Evolutionary conservation across 768 basidiomycete species (phyloP), one percentile per base, ranked within the genome.

Genomic region (Naganishia vaughanmartiniae): DNA sequence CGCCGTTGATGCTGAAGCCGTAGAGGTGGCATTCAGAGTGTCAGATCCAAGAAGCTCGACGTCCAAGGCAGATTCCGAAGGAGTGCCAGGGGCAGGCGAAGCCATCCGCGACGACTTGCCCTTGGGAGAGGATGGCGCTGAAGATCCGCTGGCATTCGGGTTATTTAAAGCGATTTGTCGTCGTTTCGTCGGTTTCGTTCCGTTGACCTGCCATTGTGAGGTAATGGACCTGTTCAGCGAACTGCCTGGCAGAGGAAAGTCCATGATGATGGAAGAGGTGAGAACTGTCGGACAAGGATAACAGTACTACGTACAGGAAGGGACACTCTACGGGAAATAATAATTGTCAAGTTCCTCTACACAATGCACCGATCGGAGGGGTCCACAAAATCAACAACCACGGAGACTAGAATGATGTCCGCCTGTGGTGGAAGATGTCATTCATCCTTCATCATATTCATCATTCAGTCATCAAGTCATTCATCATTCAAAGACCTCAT

Each of bases 201-300:
- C 60, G 24, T 63, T 63, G n/a, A 63, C 67, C 42, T 67, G 51
- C 71, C 71, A 72, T 48, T 56, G 51, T 9, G 71, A 68, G 26
- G 67, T 72, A 28, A 72, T 72, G 1, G 71, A 72, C 24, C 63
- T 51, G 31, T 72, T 72, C 30, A 72, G 45, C 9, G 65, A 67
- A 51, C 53, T 57, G 19, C 71, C 71, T 15, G 71, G 71, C 19
- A 69, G 21, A 11, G 71, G 71, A 19, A 72, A 55, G 30, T 69
- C 68, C 68, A 69, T 69, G 17, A 11, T 68, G 12, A 1, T 10
- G 0, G 30, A 2, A 3, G 57, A 58, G 7, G n/a, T 9, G 14
- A 26, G 12, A 7, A 51, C n/a, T 42, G 24, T 14, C 14, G 21
- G 48, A 51, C 10, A 7, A 4, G 48, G 1, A 24, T 7, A 10